Evolutionary conservation across 192 early-diverging fungal genomes (phyloP).

Genomic region (Coemansia sp.): DNA sequence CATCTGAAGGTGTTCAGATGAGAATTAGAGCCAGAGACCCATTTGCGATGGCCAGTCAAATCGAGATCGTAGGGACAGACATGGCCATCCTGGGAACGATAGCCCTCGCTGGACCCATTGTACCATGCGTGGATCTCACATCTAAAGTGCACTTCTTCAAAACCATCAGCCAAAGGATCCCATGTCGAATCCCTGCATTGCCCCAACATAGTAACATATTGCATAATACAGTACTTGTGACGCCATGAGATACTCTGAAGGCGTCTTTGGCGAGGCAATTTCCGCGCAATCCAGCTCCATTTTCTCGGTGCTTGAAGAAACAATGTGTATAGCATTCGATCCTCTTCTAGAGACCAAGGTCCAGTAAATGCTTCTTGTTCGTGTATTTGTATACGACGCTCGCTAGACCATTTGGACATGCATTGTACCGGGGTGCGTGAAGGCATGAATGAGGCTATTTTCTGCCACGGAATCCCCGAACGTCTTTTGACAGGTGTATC

Average conservation of each 20-base stretch:
- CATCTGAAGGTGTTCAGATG: no score
- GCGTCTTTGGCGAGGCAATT: constrained; percentile 10
- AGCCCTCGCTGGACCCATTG: constrained; percentile 15
- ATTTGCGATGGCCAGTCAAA: constrained; percentile 15
- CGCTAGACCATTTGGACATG: constrained; percentile 11
- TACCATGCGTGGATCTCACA: constrained; percentile 45
- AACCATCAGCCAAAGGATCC: constrained; percentile 35
- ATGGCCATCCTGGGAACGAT: constrained; percentile 23
- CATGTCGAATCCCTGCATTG: constrained; percentile 23
- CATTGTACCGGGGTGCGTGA: constrained; percentile 25
- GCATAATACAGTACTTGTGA: constrained; percentile 7
- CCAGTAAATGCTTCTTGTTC: constrained; percentile 1
- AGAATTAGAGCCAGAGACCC: background rate
- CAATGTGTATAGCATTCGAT: constrained; percentile 21
- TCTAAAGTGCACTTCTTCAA: constrained; percentile 42
- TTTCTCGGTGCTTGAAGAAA: background rate
- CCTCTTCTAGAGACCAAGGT: constrained; percentile 40
- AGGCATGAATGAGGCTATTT: constrained; percentile 28
- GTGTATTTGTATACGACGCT: background rate
- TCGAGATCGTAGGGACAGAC: constrained; percentile 30
- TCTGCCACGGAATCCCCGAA: constrained; percentile 10
- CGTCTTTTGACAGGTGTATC: no score
- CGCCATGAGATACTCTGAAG: background rate
- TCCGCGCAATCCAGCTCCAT: constrained; percentile 15
- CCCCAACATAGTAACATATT: constrained; percentile 25